phyloP scores from a whole-genome alignment of 208 protist genomes.

The Blechomonas ayalai region DNA sequence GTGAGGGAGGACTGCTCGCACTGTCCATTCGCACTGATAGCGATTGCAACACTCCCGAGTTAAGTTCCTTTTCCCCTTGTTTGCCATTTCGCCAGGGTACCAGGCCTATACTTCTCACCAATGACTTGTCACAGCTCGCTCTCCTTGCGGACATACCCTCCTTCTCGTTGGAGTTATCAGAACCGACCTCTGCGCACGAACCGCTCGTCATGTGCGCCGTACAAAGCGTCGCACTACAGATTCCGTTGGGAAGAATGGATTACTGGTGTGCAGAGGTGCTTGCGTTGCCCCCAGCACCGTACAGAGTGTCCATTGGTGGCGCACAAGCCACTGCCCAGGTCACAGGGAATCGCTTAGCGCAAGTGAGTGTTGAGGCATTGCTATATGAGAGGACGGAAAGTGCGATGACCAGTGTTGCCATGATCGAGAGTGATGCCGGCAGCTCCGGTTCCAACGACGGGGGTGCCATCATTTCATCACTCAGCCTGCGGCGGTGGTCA shows the following conservation, averaged over 20 bases:
- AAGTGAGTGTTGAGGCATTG: neutral
- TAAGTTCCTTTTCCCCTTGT: neutral
- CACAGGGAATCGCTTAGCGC: neutral
- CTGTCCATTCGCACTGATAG: slow-evolving; percentile 2
- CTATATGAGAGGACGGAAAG: neutral
- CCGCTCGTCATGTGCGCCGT: neutral
- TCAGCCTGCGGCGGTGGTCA: neutral
- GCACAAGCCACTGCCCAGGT: neutral
- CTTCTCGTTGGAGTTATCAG: neutral
- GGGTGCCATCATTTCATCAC: neutral
- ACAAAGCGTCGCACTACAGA: slow-evolving; percentile 1
- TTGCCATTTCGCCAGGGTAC: neutral
- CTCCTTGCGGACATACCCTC: slow-evolving; percentile 11
- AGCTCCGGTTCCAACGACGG: neutral
- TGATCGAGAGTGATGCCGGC: slow-evolving; percentile 9
- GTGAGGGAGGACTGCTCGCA: neutral
- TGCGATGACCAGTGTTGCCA: neutral
- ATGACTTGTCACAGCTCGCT: slow-evolving; percentile 1
- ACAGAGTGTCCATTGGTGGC: neutral
- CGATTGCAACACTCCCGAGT: slow-evolving; percentile 2
- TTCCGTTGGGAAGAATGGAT: slow-evolving; percentile 6
- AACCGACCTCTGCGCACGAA: neutral
- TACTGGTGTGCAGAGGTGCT: slow-evolving; percentile 7
- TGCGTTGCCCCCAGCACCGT: neutral
- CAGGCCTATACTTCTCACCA: neutral